Conservation (phyloP, 2,329 filamentous ascomycete genomes). For the Macrophomina phaseolina region DNA sequence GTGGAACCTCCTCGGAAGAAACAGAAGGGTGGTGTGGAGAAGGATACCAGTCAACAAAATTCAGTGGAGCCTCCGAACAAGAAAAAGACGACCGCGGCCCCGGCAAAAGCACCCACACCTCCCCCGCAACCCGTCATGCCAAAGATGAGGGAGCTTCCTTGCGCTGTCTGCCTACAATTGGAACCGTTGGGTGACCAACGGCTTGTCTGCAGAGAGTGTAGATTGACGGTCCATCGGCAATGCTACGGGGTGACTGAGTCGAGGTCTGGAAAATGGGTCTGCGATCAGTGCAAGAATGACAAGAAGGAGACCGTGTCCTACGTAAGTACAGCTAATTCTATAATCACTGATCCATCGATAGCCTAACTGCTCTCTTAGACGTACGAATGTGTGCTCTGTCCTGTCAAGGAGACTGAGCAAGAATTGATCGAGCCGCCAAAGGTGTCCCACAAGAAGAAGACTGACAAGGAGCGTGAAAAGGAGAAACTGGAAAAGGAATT, state of each 20-base stretch:
- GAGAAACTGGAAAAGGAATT: slow-evolving; percentile 86
- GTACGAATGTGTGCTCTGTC: slow-evolving; percentile 92
- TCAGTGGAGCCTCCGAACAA: slow-evolving; percentile 52
- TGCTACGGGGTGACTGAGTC: slow-evolving; percentile 87
- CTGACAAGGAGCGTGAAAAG: slow-evolving; percentile 87
- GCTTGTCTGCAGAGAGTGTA: slow-evolving; percentile 84
- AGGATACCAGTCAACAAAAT: slow-evolving; percentile 54
- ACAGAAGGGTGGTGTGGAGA: slow-evolving; percentile 55
- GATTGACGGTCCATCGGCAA: slow-evolving; percentile 85
- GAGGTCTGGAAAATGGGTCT: slow-evolving; percentile 83
- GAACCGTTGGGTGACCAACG: slow-evolving; percentile 64
- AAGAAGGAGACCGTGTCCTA: slow-evolving; percentile 92
- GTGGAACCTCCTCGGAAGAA: slow-evolving; percentile 67
- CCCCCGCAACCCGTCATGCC: slow-evolving; percentile 76
- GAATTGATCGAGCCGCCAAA: slow-evolving; percentile 86
- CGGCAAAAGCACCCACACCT: slow-evolving; percentile 54
- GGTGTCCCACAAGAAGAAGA: slow-evolving; percentile 83
- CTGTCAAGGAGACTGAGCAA: slow-evolving; percentile 78
- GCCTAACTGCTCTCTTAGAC: slow-evolving; percentile 55
- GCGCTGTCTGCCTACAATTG: slow-evolving; percentile 79
- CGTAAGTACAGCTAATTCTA: slow-evolving; percentile 55
- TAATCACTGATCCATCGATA: background rate
- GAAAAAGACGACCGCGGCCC: slow-evolving; percentile 63
- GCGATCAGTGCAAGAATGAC: slow-evolving; percentile 95
- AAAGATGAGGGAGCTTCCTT: slow-evolving; percentile 78